Percentiles rank a stretch among this genome's conserved stretches.
Evolutionary conservation across 2,329 filamentous ascomycete genomes (phyloP).

Genomic region (Lachnellula willkommii): DNA sequence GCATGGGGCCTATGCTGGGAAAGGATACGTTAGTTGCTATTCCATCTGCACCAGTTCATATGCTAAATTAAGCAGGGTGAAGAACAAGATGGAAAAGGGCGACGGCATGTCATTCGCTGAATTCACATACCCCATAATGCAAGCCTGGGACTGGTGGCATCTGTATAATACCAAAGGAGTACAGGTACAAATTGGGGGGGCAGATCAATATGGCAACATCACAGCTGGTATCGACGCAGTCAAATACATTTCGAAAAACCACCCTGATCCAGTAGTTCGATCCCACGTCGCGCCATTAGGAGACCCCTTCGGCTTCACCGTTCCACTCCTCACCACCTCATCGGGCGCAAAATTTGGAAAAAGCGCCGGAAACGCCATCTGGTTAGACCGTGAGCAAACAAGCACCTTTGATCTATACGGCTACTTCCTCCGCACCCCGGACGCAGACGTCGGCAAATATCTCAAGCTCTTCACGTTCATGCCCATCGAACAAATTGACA

Average conservation of each 20-base stretch:
- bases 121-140: conserved; percentile 87
- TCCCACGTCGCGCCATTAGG: conserved; percentile 36
- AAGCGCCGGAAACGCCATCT: conserved; percentile 87
- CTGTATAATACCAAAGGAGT: conserved; percentile 65
- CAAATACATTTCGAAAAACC: conserved; percentile 62
- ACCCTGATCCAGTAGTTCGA: conserved; percentile 44
- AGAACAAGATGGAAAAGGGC: conserved; percentile 73
- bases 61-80: conserved; percentile 47
- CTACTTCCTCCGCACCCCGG: conserved; percentile 79
- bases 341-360: conserved; percentile 92
- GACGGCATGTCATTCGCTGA: conserved; percentile 94
- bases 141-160: conserved; percentile 96
- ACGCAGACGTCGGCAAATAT: conserved; percentile 74
- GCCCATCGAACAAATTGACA: conserved; percentile 61
- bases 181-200: conserved; percentile 87
- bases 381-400: conserved; percentile 81
- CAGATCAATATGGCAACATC: conserved; percentile 96
- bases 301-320: conserved; percentile 76
- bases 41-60: not conserved
- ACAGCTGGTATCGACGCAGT: conserved; percentile 81
- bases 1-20: conserved; percentile 80
- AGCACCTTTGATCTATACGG: conserved; percentile 81
- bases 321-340: conserved; percentile 80
- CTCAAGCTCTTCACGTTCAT: conserved; percentile 90
- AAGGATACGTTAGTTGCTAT: conserved; percentile 68